phyloP scores from a whole-genome alignment of 805 yeast species.

The Candida quercuum region DNA sequence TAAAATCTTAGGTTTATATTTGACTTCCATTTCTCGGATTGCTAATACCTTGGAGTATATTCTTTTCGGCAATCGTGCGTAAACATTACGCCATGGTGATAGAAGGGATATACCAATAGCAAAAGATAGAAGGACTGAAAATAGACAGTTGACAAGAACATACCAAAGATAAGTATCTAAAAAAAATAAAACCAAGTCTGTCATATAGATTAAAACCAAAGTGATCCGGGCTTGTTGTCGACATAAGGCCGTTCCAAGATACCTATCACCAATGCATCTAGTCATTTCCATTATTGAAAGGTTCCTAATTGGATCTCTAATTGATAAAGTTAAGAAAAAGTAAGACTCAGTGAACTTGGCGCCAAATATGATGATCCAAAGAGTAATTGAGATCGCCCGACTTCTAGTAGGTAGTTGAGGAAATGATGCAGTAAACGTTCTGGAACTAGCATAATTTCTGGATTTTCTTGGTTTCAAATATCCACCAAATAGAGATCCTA shows the following conservation, averaged over 20 bases:
- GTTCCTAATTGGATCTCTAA: conserved; percentile 71
- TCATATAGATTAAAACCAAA: conserved; percentile 44
- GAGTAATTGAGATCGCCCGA: conserved; percentile 53
- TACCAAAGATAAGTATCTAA: conserved; percentile 86
- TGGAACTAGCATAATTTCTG: conserved; percentile 47
- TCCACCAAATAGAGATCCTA: conserved; percentile 47
- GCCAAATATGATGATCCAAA: conserved; percentile 62
- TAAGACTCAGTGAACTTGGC: conserved; percentile 75
- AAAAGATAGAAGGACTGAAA: conserved; percentile 66
- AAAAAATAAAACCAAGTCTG: conserved; percentile 68
- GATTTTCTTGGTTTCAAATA: conserved; percentile 31
- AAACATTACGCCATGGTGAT: conserved; percentile 86
- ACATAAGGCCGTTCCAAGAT: conserved; percentile 52
- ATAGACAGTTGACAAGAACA: conserved; percentile 69
- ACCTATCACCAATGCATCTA: conserved; percentile 59
- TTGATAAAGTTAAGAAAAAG: conserved; percentile 67
- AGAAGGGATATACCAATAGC: conserved; percentile 78
- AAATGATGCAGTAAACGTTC: conserved; percentile 56
- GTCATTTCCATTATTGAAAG: conserved; percentile 50
- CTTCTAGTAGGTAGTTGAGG: conserved; percentile 48
- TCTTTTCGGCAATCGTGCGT: conserved; percentile 69
- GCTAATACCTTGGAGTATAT: conserved; percentile 63
- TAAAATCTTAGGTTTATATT: conserved; percentile 43
- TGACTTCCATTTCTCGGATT: conserved; percentile 31
- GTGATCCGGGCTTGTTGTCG: conserved; percentile 51